Conservation (phyloP, 2,329 filamentous ascomycete genomes). For the Colletotrichum sp. region DNA sequence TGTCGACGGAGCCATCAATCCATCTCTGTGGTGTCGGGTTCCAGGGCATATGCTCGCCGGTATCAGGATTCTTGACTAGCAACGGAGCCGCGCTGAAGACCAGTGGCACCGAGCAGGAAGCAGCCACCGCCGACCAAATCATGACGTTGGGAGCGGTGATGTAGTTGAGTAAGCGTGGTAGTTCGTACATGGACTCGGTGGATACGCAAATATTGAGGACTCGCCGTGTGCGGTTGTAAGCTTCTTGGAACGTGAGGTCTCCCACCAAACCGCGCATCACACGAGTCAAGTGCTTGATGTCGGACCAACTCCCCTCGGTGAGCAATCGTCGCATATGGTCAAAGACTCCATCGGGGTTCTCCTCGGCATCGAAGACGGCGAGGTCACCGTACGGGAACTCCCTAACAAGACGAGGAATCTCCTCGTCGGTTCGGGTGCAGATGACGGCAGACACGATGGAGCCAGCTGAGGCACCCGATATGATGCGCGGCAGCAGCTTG, state of each 20-base stretch:
- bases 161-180: slow-evolving; percentile 88
- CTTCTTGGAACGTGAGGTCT: slow-evolving; percentile 93
- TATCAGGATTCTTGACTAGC: slow-evolving; percentile 83
- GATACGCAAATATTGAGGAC: slow-evolving; percentile 96
- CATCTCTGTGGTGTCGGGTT: slow-evolving; percentile 84
- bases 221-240: slow-evolving; percentile 90
- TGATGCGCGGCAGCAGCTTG: slow-evolving; percentile 80
- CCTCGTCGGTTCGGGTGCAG: slow-evolving; percentile 78
- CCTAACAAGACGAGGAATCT: slow-evolving; percentile 73
- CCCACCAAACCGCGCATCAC: slow-evolving; percentile 85
- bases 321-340: slow-evolving; percentile 75
- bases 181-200: slow-evolving; percentile 83
- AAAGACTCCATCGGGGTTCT: slow-evolving; percentile 64
- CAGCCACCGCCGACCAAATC: slow-evolving; percentile 96
- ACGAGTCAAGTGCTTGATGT: slow-evolving; percentile 79
- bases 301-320: slow-evolving; percentile 84
- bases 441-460: slow-evolving; percentile 85
- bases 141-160: slow-evolving; percentile 92
- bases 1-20: slow-evolving; percentile 95
- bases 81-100: slow-evolving; percentile 82
- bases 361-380: slow-evolving; percentile 75
- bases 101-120: slow-evolving; percentile 90
- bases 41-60: slow-evolving; percentile 80
- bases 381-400: slow-evolving; percentile 82
- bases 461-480: slow-evolving; percentile 86